Percentiles rank a stretch among this genome's conserved stretches.
Evolutionary conservation across 805 yeast genomes (phyloP).

Genomic region (Komagataella pseudopastoris): DNA sequence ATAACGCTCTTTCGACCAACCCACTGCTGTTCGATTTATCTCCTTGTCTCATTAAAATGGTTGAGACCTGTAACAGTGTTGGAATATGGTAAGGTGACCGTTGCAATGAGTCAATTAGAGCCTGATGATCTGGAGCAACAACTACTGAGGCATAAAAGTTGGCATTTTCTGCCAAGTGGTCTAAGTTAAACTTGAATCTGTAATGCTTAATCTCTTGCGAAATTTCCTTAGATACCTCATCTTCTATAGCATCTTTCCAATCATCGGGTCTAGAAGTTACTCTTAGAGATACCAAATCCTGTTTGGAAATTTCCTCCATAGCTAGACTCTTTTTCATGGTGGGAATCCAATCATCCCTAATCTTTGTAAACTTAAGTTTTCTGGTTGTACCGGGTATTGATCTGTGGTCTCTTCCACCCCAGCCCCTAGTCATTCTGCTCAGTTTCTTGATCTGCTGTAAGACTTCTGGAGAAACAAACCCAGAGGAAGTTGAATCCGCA

Average conservation of each 20-base stretch:
- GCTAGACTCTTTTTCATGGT: constrained; percentile 43
- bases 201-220: constrained; percentile 41
- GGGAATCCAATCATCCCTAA: constrained; percentile 75
- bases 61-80: constrained; percentile 67
- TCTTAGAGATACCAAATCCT: constrained; percentile 7
- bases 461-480: constrained; percentile 56
- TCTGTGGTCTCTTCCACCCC: constrained; percentile 74
- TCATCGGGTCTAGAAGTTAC: constrained; percentile 15
- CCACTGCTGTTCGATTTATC: constrained; percentile 63
- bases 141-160: constrained; percentile 52
- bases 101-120: constrained; percentile 43
- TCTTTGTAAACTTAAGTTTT: constrained; percentile 53
- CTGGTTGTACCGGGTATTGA: constrained; percentile 64
- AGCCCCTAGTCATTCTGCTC: constrained; percentile 52
- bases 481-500: constrained; percentile 62
- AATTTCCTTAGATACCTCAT: constrained; percentile 22
- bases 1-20: constrained; percentile 61
- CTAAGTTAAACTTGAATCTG: constrained; percentile 27
- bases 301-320: constrained; percentile 42
- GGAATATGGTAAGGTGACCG: constrained; percentile 64
- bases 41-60: constrained; percentile 65
- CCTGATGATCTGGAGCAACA: constrained; percentile 69
- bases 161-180: constrained; percentile 23
- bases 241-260: constrained; percentile 35
- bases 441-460: constrained; percentile 47